These are phyloP conservation scores for Scenedesmus sp. DNA, from an alignment of 163 green algal species.

Conservation along the genomic window DNA sequence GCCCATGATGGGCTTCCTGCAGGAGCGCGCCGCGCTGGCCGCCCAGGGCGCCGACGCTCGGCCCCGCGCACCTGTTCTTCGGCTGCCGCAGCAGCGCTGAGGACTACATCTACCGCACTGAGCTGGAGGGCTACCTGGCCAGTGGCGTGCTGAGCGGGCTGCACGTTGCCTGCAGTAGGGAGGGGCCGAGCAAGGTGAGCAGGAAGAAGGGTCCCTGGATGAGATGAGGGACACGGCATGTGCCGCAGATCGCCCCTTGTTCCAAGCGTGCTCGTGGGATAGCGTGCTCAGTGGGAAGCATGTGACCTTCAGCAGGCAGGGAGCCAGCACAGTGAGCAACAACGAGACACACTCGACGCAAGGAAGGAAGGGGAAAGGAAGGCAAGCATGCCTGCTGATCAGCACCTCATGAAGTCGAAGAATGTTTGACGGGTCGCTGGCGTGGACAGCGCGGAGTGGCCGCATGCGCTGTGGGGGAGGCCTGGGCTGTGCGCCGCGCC, in stretches of 20 bases:
- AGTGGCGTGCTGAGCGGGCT: conserved; percentile 79
- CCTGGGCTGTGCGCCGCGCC: too few species aligned
- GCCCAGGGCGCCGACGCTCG: conserved; percentile 66
- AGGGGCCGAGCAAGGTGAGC: conserved; percentile 63
- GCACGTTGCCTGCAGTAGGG: conserved; percentile 87
- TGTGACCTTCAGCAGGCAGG: conserved; percentile 86
- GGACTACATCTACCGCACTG: conserved; percentile 91
- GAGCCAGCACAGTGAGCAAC: conserved; percentile 54
- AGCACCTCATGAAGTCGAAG: too few species aligned
- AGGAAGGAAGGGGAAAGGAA: too few species aligned
- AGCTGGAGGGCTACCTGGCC: conserved; percentile 72
- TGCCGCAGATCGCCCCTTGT: too few species aligned
- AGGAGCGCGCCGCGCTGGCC: conserved; percentile 72
- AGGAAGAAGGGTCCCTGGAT: too few species aligned
- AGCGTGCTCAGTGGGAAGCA: conserved; percentile 81
- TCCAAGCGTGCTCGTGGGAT: background rate
- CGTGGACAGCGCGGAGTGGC: too few species aligned
- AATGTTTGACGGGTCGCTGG: too few species aligned
- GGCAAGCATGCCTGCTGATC: too few species aligned
- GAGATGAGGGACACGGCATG: too few species aligned
- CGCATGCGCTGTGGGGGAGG: too few species aligned
- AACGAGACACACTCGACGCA: background rate
- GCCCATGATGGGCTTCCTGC: conserved; percentile 94
- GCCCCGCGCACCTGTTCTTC: conserved; percentile 93
- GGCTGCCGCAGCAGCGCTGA: conserved; percentile 84